Conservation (phyloP, 1,284 basidiomycete species). For the Peniophora sp. region DNA sequence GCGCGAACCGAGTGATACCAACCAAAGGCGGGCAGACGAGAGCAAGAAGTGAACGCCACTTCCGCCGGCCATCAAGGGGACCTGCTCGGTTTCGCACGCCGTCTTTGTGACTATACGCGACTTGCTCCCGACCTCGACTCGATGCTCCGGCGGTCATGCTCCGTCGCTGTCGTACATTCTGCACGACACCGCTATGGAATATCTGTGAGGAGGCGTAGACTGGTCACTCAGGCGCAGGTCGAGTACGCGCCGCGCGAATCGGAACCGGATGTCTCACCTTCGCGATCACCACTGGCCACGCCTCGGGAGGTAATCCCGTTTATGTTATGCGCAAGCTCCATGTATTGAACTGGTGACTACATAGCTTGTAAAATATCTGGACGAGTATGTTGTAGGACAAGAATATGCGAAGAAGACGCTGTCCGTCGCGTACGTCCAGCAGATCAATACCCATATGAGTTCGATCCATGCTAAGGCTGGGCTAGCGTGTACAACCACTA, state of each 20-base stretch:
- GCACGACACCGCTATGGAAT: too few relatives aligned
- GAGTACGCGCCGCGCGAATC: slow-evolving; percentile 26
- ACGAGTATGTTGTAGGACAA: slow-evolving; percentile 90
- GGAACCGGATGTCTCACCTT: not conserved
- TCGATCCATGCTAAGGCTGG: slow-evolving; percentile 9
- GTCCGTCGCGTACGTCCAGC: slow-evolving; percentile 42
- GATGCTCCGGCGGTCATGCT: not conserved
- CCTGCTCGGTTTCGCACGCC: too few relatives aligned
- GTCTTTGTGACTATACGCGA: too few relatives aligned
- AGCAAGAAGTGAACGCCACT: too few relatives aligned
- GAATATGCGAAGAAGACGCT: slow-evolving; percentile 88
- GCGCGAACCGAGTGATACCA: too few relatives aligned
- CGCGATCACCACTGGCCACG: slow-evolving; percentile 42
- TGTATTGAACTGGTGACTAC: not conserved
- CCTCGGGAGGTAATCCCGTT: slow-evolving; percentile 52
- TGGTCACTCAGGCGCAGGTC: slow-evolving; percentile 39
- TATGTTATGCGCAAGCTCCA: not conserved
- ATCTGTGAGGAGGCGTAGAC: not conserved
- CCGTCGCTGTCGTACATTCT: too few relatives aligned
- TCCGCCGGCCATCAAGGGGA: too few relatives aligned
- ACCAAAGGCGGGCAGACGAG: too few relatives aligned
- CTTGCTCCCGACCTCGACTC: not conserved
- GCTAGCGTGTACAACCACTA: slow-evolving; percentile 93
- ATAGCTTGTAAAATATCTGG: slow-evolving; percentile 80
- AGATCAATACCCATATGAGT: not conserved